Conservation (phyloP, 164 flowering plant species). For the Vitis amurensis region DNA sequence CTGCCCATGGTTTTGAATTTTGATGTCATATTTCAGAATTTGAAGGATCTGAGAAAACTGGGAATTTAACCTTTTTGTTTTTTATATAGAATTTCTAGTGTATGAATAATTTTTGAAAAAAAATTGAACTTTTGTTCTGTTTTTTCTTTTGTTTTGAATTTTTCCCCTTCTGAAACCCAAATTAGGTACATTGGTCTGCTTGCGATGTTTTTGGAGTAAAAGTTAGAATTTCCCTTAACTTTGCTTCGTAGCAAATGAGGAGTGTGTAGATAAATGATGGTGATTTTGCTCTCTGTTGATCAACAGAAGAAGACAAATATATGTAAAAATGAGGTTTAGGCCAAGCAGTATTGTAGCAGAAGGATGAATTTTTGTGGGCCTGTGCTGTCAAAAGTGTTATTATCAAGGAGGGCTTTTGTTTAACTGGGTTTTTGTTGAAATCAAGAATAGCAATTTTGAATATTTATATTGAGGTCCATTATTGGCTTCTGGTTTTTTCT, state of each 20-base stretch:
- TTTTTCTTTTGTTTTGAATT: no score
- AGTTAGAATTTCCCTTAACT: not conserved
- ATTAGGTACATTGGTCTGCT: no score
- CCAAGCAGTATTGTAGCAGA: not conserved
- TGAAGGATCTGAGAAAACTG: no score
- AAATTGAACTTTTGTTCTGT: no score
- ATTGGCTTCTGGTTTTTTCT: constrained; percentile 22
- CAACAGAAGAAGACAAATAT: constrained; percentile 7
- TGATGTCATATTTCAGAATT: no score
- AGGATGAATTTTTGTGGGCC: constrained; percentile 22
- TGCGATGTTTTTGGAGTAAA: not conserved
- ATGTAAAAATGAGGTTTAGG: constrained; percentile 4
- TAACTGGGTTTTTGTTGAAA: constrained; percentile 21
- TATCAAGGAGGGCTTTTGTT: constrained; percentile 28
- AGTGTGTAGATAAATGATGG: constrained; percentile 1
- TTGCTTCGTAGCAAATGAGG: not conserved
- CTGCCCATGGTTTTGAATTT: no score
- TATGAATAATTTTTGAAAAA: no score
- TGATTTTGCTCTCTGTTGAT: constrained; percentile 8
- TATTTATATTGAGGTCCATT: constrained; percentile 15
- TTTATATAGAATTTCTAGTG: no score
- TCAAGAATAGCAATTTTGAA: constrained; percentile 19
- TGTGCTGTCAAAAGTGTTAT: constrained; percentile 33
- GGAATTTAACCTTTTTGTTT: no score
- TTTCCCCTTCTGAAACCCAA: no score